phyloP scores from a whole-genome alignment of 371 early-diverging fungal species.

The Syncephalastrum contaminatum region DNA sequence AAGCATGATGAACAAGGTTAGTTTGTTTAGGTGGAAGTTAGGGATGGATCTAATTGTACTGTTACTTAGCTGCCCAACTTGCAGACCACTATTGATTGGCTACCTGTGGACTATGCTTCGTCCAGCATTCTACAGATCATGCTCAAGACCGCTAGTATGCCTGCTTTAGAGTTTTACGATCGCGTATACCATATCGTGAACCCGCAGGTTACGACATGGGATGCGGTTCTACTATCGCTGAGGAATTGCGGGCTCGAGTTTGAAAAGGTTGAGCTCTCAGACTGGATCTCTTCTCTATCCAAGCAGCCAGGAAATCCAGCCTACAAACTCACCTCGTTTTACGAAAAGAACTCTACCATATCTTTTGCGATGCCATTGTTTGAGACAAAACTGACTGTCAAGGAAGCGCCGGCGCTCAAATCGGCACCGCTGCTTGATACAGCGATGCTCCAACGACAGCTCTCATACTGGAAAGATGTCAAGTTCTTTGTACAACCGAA shows the following conservation, averaged over 20 bases:
- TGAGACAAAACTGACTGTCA: slow-evolving; percentile 4
- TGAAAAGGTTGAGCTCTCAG: slow-evolving; percentile 18
- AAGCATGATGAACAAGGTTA: slow-evolving; percentile 19
- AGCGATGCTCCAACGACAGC: no score
- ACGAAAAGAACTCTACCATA: slow-evolving; percentile 2
- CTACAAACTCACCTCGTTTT: slow-evolving; percentile 29
- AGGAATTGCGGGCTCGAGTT: slow-evolving; percentile 25
- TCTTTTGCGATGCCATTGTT: slow-evolving; percentile 2
- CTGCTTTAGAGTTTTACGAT: slow-evolving; percentile 6
- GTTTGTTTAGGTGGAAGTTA: neutral
- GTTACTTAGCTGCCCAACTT: slow-evolving; percentile 23
- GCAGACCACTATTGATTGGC: slow-evolving; percentile 31
- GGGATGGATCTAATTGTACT: neutral
- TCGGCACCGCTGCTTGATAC: neutral
- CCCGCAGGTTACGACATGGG: slow-evolving; percentile 24
- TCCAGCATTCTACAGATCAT: slow-evolving; percentile 31
- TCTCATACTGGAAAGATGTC: no score
- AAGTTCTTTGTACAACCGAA: no score
- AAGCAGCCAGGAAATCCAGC: slow-evolving; percentile 36
- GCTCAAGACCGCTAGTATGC: slow-evolving; percentile 14
- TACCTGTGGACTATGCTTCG: slow-evolving; percentile 36
- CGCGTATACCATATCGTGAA: slow-evolving; percentile 37
- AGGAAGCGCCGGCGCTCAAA: slow-evolving; percentile 3
- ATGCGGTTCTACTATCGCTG: slow-evolving; percentile 20
- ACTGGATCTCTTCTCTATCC: slow-evolving; percentile 31